Evolutionary conservation across 2,329 filamentous ascomycete genomes (phyloP).

Genomic region (Penicillium sp.): DNA sequence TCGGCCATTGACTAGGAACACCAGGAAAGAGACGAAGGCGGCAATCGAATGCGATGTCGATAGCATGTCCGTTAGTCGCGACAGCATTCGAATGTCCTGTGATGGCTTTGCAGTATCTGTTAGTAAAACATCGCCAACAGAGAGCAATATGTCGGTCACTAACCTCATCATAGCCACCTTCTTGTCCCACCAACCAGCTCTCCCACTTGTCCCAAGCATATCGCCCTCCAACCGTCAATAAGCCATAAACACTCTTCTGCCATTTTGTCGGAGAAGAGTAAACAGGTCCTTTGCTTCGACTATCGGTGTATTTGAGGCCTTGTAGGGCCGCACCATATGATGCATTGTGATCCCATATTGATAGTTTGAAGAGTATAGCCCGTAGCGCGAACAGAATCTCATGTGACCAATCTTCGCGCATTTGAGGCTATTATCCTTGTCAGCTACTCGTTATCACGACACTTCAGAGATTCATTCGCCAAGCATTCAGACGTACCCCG

Average conservation of each 20-base stretch:
- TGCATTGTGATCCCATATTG: conserved; percentile 93
- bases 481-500: conserved; percentile 51
- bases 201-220: conserved; percentile 95
- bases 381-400: conserved; percentile 79
- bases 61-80: conserved; percentile 64
- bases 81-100: conserved; percentile 56
- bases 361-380: conserved; percentile 84
- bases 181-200: conserved; percentile 73
- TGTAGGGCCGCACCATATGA: conserved; percentile 92
- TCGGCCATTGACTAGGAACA: conserved; percentile 85
- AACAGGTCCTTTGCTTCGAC: conserved; percentile 62
- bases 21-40: conserved; percentile 79
- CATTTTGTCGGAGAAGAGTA: conserved; percentile 68
- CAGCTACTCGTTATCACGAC: background rate
- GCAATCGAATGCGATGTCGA: conserved; percentile 76
- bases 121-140: conserved; percentile 9
- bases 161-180: conserved; percentile 68
- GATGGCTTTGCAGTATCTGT: conserved; percentile 39
- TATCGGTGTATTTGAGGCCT: conserved; percentile 86
- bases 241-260: conserved; percentile 82
- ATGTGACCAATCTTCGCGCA: conserved; percentile 81
- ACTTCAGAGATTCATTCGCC: background rate
- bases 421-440: conserved; percentile 48
- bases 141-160: background rate
- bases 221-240: conserved; percentile 80